A percentile compares a stretch with the other conserved stretches of the same genome.
These are phyloP conservation scores for Talaromyces sp. DNA, from an alignment of 2,329 filamentous ascomycete genomes.

Conservation along the genomic window DNA sequence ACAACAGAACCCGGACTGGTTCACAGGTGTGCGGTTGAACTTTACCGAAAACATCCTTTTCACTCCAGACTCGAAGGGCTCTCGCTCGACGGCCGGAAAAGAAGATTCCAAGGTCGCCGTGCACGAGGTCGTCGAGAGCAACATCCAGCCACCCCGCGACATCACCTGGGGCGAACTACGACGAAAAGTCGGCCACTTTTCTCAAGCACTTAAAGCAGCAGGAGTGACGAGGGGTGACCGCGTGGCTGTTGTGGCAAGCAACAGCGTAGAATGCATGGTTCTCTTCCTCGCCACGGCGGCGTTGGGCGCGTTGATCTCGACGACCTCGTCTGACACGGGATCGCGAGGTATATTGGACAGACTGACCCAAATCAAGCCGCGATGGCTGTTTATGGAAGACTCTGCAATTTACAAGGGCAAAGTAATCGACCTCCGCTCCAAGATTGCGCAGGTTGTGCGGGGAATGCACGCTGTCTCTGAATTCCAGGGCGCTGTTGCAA, in stretches of 20 bases:
- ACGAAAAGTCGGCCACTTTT: constrained; percentile 51
- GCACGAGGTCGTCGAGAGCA: constrained; percentile 54
- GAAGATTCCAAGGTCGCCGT: constrained; percentile 66
- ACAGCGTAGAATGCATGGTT: constrained; percentile 67
- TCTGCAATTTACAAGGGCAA: constrained; percentile 74
- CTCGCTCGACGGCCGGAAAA: constrained; percentile 55
- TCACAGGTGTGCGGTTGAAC: constrained; percentile 66
- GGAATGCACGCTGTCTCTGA: constrained; percentile 57
- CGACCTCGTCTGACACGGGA: constrained; percentile 77
- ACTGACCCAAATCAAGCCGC: constrained; percentile 67
- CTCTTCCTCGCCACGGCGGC: constrained; percentile 66
- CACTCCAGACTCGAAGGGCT: constrained; percentile 40
- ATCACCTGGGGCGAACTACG: constrained; percentile 66
- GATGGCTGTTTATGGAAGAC: constrained; percentile 80
- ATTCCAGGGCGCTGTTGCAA: constrained; percentile 60
- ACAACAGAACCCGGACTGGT: constrained; percentile 70
- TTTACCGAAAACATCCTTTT: constrained; percentile 78
- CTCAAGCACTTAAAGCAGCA: constrained; percentile 60
- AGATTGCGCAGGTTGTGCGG: constrained; percentile 62
- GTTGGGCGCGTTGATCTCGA: constrained; percentile 70
- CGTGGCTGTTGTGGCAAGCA: constrained; percentile 68
- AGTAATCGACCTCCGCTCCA: constrained; percentile 62
- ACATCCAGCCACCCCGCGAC: constrained; percentile 31
- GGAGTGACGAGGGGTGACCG: constrained; percentile 69
- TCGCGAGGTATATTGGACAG: constrained; percentile 71